phyloP scores from a whole-genome alignment of 495 filamentous ascomycete species.

The Podospora anserina region DNA sequence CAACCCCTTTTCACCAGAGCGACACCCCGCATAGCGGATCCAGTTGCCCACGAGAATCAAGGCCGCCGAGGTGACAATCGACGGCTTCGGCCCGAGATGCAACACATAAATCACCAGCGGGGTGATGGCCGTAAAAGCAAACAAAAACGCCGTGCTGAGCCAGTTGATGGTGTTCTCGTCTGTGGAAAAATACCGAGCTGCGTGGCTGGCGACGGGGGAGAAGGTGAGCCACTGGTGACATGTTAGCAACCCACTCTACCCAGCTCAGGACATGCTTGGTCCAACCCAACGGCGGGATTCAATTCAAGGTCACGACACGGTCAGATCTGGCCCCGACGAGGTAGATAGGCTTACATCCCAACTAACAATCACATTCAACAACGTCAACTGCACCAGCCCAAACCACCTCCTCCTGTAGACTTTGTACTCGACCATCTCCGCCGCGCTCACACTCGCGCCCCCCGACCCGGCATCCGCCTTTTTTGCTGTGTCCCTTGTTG shows the following conservation, averaged over 20 bases:
- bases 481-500: background rate
- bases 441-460: slow-evolving; percentile 14
- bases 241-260: slow-evolving; percentile 11
- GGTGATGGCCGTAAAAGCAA: slow-evolving; percentile 71
- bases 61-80: slow-evolving; percentile 68
- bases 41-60: slow-evolving; percentile 83
- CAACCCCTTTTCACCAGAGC: slow-evolving; percentile 45
- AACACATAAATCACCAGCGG: slow-evolving; percentile 77
- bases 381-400: slow-evolving; percentile 74
- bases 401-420: slow-evolving; percentile 91
- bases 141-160: slow-evolving; percentile 82
- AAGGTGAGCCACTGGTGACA: slow-evolving; percentile 83
- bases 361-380: slow-evolving; percentile 88
- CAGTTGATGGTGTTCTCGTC: slow-evolving; percentile 82
- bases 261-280: too few relatives aligned
- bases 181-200: slow-evolving; percentile 71
- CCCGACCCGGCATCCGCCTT: slow-evolving; percentile 6
- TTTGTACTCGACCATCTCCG: slow-evolving; percentile 48
- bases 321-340: background rate
- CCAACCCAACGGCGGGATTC: background rate
- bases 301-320: background rate
- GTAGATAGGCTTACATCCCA: slow-evolving; percentile 74
- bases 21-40: slow-evolving; percentile 83
- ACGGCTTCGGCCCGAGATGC: slow-evolving; percentile 72
- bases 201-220: slow-evolving; percentile 74